Conservation (phyloP, 176 grass and related monocot species). For the Zoysia pacifica region DNA sequence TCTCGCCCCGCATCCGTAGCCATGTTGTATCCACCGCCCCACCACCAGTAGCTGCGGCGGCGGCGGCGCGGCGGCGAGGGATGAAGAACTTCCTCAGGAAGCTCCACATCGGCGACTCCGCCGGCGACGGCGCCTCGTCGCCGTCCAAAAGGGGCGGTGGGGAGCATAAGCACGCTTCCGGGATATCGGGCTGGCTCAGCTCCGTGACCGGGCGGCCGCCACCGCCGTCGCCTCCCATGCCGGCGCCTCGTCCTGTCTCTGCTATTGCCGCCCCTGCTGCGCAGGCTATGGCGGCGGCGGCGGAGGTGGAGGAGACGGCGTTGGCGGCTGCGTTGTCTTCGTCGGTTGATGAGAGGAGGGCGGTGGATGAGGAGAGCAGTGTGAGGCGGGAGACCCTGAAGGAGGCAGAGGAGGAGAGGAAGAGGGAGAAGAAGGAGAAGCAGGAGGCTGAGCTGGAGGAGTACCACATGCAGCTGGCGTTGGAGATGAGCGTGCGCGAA, state of each 20-base stretch:
- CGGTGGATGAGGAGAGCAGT: slow-evolving; percentile 7
- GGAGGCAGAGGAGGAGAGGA: slow-evolving; percentile 18
- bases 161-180: slow-evolving; percentile 49
- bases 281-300: not conserved
- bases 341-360: slow-evolving; percentile 28
- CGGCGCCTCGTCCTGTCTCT: not conserved
- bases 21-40: slow-evolving; percentile 67
- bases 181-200: slow-evolving; percentile 79
- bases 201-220: slow-evolving; percentile 56
- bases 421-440: slow-evolving; percentile 39
- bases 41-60: slow-evolving; percentile 24
- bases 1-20: slow-evolving; percentile 25
- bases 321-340: slow-evolving; percentile 11
- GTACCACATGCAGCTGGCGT: slow-evolving; percentile 92
- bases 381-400: slow-evolving; percentile 6
- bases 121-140: slow-evolving; percentile 44
- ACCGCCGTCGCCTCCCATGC: not conserved
- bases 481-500: slow-evolving; percentile 91
- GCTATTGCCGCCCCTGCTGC: not conserved
- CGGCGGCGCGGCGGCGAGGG: slow-evolving; percentile 15
- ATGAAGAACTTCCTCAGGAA: slow-evolving; percentile 99
- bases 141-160: slow-evolving; percentile 33
- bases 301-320: slow-evolving; percentile 25
- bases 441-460: slow-evolving; percentile 72
- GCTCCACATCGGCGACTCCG: slow-evolving; percentile 78